phyloP scores from a whole-genome alignment of 2,329 filamentous ascomycete species.

The Ascochyta koolunga region DNA sequence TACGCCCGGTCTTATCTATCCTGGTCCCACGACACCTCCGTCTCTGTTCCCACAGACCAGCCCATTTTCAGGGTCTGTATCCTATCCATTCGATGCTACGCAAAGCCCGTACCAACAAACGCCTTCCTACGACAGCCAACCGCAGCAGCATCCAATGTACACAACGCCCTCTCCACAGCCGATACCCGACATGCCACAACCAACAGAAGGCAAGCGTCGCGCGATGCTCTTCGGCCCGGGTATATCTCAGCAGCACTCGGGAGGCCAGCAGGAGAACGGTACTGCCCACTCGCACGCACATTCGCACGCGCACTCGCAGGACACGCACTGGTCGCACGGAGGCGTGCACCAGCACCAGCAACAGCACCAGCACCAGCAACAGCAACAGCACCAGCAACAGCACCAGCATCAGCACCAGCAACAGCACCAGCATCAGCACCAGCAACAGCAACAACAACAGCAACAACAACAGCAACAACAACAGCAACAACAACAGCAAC shows the following conservation, averaged over 20 bases:
- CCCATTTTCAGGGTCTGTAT: constrained; percentile 37
- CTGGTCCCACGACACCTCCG: constrained; percentile 40
- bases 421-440: constrained; percentile 4
- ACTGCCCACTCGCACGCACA: constrained; percentile 2
- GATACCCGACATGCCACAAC: constrained; percentile 40
- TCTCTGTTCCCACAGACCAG: constrained; percentile 32
- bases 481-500: constrained; percentile 8
- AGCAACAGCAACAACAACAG: constrained; percentile 4
- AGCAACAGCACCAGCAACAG: constrained; percentile 6
- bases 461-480: constrained; percentile 5
- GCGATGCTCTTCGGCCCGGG: constrained; percentile 40
- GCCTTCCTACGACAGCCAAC: constrained; percentile 22
- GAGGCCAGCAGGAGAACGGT: constrained; percentile 6
- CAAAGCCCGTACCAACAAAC: constrained; percentile 24
- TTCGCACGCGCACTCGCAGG: constrained; percentile 1
- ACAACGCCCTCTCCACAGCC: constrained; percentile 37
- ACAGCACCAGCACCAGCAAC: too few relatives aligned
- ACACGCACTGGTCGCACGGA: constrained; percentile 5
- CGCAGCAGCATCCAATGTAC: constrained; percentile 19
- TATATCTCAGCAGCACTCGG: constrained; percentile 18
- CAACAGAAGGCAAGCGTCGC: constrained; percentile 39
- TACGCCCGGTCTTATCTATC: constrained; percentile 33
- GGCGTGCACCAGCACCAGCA: constrained; percentile 6
- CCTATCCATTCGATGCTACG: constrained; percentile 32
- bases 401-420: constrained; percentile 6